Conservation (phyloP, 1,139 yeast species). For the Ogataea hybrid region DNA sequence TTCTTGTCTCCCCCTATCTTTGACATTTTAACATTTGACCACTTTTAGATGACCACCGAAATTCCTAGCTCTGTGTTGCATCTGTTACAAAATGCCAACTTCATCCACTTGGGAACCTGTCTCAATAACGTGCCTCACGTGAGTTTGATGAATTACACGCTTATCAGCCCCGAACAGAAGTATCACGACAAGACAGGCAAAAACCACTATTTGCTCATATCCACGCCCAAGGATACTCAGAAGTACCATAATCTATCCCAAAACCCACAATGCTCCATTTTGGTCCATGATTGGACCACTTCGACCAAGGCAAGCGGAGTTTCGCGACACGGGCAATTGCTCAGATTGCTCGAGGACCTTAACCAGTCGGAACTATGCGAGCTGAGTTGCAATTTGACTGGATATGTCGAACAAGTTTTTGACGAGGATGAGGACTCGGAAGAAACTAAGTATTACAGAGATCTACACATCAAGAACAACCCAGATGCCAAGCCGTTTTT, state of each 20-base stretch:
- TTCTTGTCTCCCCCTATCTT: too few species aligned
- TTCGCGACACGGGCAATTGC: slow-evolving; percentile 21
- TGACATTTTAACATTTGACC: too few species aligned
- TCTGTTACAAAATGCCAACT: slow-evolving; percentile 56
- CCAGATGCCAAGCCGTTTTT: slow-evolving; percentile 73
- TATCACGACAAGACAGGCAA: slow-evolving; percentile 24
- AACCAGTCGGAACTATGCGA: slow-evolving; percentile 76
- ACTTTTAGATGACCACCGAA: slow-evolving; percentile 25
- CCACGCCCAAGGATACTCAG: slow-evolving; percentile 67
- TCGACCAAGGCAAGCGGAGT: slow-evolving; percentile 20
- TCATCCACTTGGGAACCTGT: slow-evolving; percentile 81
- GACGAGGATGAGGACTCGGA: slow-evolving; percentile 34
- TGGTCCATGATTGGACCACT: slow-evolving; percentile 80
- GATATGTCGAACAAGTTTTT: slow-evolving; percentile 59
- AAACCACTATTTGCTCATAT: slow-evolving; percentile 43
- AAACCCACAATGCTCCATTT: slow-evolving; percentile 74
- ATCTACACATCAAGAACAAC: slow-evolving; percentile 54
- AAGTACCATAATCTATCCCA: slow-evolving; percentile 63
- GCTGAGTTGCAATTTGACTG: slow-evolving; percentile 75
- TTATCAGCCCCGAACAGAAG: slow-evolving; percentile 40
- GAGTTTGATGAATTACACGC: slow-evolving; percentile 84
- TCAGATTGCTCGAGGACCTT: slow-evolving; percentile 64
- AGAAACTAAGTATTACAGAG: slow-evolving; percentile 54
- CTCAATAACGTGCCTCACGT: slow-evolving; percentile 71
- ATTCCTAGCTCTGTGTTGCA: slow-evolving; percentile 57